A percentile compares a stretch with the other conserved stretches of the same genome.
Evolutionary conservation across 2,329 filamentous ascomycete species (phyloP).

Genomic region (Fusarium nisikadoi): DNA sequence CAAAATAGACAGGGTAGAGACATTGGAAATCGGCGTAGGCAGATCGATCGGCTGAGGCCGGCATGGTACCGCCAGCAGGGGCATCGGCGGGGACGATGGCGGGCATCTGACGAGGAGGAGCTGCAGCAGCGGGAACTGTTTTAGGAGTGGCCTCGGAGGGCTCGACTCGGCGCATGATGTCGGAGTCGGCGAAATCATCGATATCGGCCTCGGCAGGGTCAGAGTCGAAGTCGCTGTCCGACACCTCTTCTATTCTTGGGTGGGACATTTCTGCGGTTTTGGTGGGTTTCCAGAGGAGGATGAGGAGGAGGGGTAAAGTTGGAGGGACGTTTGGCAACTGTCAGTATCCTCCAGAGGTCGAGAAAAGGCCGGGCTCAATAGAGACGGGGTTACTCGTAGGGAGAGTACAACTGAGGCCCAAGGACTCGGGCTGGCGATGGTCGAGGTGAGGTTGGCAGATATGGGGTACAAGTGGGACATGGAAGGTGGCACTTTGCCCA

Average conservation of each 20-base stretch:
- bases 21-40: slow-evolving; percentile 83
- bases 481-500: slow-evolving; percentile 32
- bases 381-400: background rate
- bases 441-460: slow-evolving; percentile 19
- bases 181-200: slow-evolving; percentile 67
- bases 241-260: slow-evolving; percentile 91
- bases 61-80: slow-evolving; percentile 43
- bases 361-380: background rate
- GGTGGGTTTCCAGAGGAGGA: background rate
- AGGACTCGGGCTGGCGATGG: slow-evolving; percentile 3
- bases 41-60: slow-evolving; percentile 58
- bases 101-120: slow-evolving; percentile 45
- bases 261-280: slow-evolving; percentile 72
- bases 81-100: slow-evolving; percentile 45
- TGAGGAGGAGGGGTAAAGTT: slow-evolving; percentile 10
- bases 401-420: background rate
- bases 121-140: slow-evolving; percentile 41
- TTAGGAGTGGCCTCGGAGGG: slow-evolving; percentile 42
- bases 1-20: slow-evolving; percentile 96
- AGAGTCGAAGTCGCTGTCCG: slow-evolving; percentile 79
- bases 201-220: slow-evolving; percentile 92
- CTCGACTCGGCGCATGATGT: slow-evolving; percentile 63
- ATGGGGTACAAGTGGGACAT: slow-evolving; percentile 36
- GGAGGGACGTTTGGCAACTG: background rate
- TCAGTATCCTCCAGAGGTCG: background rate